Conservation (phyloP, 768 basidiomycete species). For the Lyophyllum decastes region DNA sequence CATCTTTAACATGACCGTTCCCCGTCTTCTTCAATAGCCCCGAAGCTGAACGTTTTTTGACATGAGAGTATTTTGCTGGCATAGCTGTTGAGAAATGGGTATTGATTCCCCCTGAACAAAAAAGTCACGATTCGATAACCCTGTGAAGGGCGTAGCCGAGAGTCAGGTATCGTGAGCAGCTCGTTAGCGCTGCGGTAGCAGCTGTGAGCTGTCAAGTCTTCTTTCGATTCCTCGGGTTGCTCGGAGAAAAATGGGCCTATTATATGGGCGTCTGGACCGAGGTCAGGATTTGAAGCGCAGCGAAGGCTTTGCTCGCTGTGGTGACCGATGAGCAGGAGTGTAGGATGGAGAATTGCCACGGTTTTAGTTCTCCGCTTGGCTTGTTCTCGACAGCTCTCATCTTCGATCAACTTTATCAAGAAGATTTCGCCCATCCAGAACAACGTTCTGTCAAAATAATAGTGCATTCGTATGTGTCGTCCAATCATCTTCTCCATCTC, state of each 20-base stretch:
- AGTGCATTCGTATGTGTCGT: too few species aligned
- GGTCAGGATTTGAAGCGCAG: not conserved
- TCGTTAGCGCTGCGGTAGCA: not conserved
- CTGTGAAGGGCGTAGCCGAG: not conserved
- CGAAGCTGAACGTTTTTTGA: slow-evolving; percentile 61
- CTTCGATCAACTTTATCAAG: too few species aligned
- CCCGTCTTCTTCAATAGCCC: slow-evolving; percentile 49
- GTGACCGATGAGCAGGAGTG: slow-evolving; percentile 22
- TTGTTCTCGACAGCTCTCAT: not conserved
- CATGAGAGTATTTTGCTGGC: slow-evolving; percentile 76
- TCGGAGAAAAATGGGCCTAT: not conserved
- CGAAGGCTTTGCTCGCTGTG: slow-evolving; percentile 15
- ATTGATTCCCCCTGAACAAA: not conserved
- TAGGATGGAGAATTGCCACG: not conserved
- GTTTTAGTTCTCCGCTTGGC: not conserved
- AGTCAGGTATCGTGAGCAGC: not conserved
- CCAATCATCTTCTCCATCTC: too few species aligned
- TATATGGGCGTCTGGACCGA: not conserved
- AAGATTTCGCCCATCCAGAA: too few species aligned
- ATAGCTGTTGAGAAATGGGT: slow-evolving; percentile 32
- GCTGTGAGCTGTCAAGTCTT: slow-evolving; percentile 1
- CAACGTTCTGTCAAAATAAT: too few species aligned
- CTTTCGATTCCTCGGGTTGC: not conserved
- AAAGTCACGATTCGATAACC: not conserved
- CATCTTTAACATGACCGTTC: slow-evolving; percentile 28